Conservation (phyloP, 192 early-diverging fungal species). For the Phycomyces nitens region DNA sequence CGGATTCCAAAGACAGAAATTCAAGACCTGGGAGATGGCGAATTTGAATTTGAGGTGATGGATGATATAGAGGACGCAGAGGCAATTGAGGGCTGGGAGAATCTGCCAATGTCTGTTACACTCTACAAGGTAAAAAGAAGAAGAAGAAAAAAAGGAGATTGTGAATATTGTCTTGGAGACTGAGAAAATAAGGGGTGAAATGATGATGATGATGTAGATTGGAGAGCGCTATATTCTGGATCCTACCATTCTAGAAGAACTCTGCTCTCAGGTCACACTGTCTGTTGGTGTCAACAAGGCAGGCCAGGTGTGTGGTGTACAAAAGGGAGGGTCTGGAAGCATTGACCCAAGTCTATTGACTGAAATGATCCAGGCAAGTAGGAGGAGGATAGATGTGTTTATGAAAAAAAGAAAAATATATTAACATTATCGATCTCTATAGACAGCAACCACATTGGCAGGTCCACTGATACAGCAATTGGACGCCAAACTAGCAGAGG, state of each 20-base stretch:
- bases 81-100: slow-evolving; percentile 68
- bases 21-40: slow-evolving; percentile 74
- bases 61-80: slow-evolving; percentile 87
- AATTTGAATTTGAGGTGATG: slow-evolving; percentile 88
- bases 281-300: slow-evolving; percentile 77
- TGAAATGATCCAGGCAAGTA: slow-evolving; percentile 75
- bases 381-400: not conserved
- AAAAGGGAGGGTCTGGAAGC: slow-evolving; percentile 75
- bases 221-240: slow-evolving; percentile 83
- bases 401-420: not conserved
- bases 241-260: slow-evolving; percentile 86
- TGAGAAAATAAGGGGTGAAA: slow-evolving; percentile 1
- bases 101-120: slow-evolving; percentile 82
- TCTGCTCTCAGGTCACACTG: slow-evolving; percentile 76
- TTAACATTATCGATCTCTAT: not conserved
- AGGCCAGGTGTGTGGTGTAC: slow-evolving; percentile 81
- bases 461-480: slow-evolving; percentile 45
- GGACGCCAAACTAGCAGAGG: slow-evolving; percentile 45
- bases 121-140: slow-evolving; percentile 66
- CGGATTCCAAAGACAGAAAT: slow-evolving; percentile 80
- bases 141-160: not conserved
- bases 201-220: slow-evolving; percentile 51
- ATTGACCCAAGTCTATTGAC: slow-evolving; percentile 73
- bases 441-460: slow-evolving; percentile 45
- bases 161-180: not conserved